Evolutionary conservation across 2,329 filamentous ascomycete species (phyloP), one percentile per base, ranked within the genome.

Genomic region (Chrysoporthe austroafricana): DNA sequence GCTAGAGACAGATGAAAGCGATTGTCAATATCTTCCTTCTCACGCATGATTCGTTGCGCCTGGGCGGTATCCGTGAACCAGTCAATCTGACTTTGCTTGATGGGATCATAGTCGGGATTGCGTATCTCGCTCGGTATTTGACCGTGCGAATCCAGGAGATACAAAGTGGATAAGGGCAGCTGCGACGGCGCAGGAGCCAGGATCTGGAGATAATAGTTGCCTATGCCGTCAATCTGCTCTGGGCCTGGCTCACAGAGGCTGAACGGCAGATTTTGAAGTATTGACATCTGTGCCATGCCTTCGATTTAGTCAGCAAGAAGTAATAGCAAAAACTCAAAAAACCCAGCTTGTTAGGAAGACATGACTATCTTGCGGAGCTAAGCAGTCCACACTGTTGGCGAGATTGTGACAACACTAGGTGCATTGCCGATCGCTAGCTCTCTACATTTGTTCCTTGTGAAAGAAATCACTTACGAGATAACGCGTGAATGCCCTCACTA

Each of bases 401-500:
- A 9, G 36, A 39, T 2, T 1, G 4, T 39, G 1, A 39, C 4
- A 39, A 39, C 21, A 1, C 21, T 1, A 1, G 1, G 21, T 21
- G 2, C 3, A 9, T 9, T 39, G 36, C 2, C 36, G 36, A 39
- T 39, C 36, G 36, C 36, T 39, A 39, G 8, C 36, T 39, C 8
- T n/a, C n/a, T n/a, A n/a, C n/a, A n/a, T n/a, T n/a, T n/a, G n/a
- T n/a, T n/a, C n/a, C n/a, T n/a, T n/a, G n/a, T 39, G 7, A 8
- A 73, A 71, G 58, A 70, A 73, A 60, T 67, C 69, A 77, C 78
- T 79, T 63, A 79, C 78, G 77, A 70, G 76, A 76, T 73, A 80
- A 75, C 74, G 77, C 77, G 66, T 79, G 67, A 36, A 36, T 70
- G 60, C 89, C 89, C 81, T 92, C 89, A 71, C 90, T 87, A 73